Evolutionary conservation across 176 grass and related monocot species (phyloP).

Genomic region (Zizania latifolia): DNA sequence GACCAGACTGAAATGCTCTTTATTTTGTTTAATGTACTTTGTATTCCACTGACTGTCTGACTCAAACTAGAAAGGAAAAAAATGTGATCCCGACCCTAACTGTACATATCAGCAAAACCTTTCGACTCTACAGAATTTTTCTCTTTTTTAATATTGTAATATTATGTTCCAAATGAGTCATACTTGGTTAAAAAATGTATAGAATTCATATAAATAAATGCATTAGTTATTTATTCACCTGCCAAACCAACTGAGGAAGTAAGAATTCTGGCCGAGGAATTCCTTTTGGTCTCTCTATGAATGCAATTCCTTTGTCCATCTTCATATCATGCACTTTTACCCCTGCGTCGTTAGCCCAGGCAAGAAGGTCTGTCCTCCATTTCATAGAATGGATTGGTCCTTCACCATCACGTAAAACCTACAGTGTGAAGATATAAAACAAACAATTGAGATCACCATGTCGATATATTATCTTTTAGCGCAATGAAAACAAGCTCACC

Average conservation of each 20-base stretch:
- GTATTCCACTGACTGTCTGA: neutral
- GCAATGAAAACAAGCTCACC: constrained; percentile 42
- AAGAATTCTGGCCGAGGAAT: constrained; percentile 76
- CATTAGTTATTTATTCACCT: constrained; percentile 61
- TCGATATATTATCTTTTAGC: constrained; percentile 32
- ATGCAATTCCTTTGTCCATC: constrained; percentile 78
- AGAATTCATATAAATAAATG: neutral
- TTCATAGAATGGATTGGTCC: constrained; percentile 95
- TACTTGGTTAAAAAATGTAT: neutral
- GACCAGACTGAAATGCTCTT: neutral
- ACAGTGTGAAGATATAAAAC: neutral
- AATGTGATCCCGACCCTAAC: neutral
- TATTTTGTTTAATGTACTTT: neutral
- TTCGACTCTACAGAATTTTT: neutral
- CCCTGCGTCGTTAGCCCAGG: constrained; percentile 89
- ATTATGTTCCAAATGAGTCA: constrained; percentile 8
- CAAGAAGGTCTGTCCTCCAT: constrained; percentile 90
- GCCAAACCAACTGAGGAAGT: constrained; percentile 93
- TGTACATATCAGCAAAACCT: neutral
- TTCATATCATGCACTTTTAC: constrained; percentile 97
- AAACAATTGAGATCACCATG: constrained; percentile 1
- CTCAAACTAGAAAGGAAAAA: neutral
- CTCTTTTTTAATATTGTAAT: neutral
- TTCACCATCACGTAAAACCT: constrained; percentile 93
- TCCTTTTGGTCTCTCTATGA: constrained; percentile 90